Percentiles rank a stretch among this genome's conserved stretches.
phyloP scores from a whole-genome alignment of 2,329 filamentous ascomycete species.

The Penicillium sp. region DNA sequence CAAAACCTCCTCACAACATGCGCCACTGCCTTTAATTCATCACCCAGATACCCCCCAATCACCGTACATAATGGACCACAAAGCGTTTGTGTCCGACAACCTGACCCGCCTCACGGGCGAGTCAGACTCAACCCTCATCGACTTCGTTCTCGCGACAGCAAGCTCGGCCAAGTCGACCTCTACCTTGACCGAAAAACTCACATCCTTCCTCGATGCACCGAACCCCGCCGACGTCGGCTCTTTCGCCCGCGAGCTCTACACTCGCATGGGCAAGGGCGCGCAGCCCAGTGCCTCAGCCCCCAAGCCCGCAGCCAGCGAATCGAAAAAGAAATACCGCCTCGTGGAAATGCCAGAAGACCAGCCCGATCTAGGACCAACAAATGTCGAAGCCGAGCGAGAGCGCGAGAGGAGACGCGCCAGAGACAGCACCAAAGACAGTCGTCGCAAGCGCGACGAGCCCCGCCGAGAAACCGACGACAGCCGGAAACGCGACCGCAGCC shows the following conservation, averaged over 20 bases:
- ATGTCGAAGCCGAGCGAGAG: conserved; percentile 42
- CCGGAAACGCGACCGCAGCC: conserved; percentile 43
- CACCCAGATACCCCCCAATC: not conserved
- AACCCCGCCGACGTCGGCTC: conserved; percentile 46
- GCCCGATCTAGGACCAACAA: conserved; percentile 33
- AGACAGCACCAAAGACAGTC: conserved; percentile 27
- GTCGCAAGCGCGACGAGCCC: conserved; percentile 22
- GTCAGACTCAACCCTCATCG: conserved; percentile 58
- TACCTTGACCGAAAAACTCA: conserved; percentile 54
- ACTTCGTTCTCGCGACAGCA: conserved; percentile 60
- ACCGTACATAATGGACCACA: conserved; percentile 38
- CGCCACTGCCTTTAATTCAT: not conserved
- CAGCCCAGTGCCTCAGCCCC: conserved; percentile 15
- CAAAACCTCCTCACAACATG: conserved; percentile 1
- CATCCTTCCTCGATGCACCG: conserved; percentile 52
- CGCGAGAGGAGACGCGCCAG: conserved; percentile 24
- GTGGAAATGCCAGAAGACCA: conserved; percentile 57
- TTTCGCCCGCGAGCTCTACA: conserved; percentile 53
- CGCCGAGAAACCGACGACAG: conserved; percentile 37
- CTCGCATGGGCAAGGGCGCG: conserved; percentile 27
- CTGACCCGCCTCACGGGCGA: conserved; percentile 57
- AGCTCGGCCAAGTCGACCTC: conserved; percentile 51
- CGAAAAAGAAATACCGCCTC: conserved; percentile 55
- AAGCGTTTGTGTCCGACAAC: conserved; percentile 52
- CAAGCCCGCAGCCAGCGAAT: conserved; percentile 23